Base-by-base conservation (phyloP, 1,139 yeast genomes). In the Kodamaea suecica region DNA sequence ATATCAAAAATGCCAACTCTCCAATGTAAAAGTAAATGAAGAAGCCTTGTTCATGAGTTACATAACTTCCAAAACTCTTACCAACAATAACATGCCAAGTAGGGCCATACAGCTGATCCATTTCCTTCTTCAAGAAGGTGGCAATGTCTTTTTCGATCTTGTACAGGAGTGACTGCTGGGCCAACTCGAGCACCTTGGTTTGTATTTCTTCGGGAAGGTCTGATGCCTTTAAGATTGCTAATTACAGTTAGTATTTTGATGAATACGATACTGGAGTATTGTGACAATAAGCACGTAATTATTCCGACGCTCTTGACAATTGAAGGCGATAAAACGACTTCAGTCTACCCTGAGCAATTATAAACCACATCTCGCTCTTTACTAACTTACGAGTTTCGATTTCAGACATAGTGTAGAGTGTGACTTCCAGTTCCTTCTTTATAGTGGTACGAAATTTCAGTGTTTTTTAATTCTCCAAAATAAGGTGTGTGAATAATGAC, bases 41-140 rank as follows among this genome's bases (percentile, higher is more conserved):
- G 53, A 75, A 78, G 17, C 95, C 95, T 43, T 84, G 75, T 51
- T 76, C 90, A 55, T 94, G 98, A 13, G 97, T 86, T 17, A 94
- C 96, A 55, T 84, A 88, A 36, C 94, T 80, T 4, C 97, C 97
- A 61, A 92, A 92, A 52, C 84, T 84, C 58, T 81, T 80, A 20
- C 98, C 99, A 35, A 88, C 97, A 40, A 92, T 78, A 20, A 88
- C 94, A 57, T 92, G 97, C 98, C 98, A 92, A 16, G 95, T 80
- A 30, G 84, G 77, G 1, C 96, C 96, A 49, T 73, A 83, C 39
- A 62, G 49, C 34, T 62, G 65, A 43, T 76, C 72, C 56, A 74
- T 62, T 48, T 82, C 87, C 53, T 84, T 85, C 65, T 92, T 92
- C 45, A 90, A 66, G 43, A 66, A 73, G 0, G 87, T 80, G 11